These are phyloP conservation scores for Colletotrichum aenigma DNA, from an alignment of 2,329 filamentous ascomycete species.

Conservation along the genomic window DNA sequence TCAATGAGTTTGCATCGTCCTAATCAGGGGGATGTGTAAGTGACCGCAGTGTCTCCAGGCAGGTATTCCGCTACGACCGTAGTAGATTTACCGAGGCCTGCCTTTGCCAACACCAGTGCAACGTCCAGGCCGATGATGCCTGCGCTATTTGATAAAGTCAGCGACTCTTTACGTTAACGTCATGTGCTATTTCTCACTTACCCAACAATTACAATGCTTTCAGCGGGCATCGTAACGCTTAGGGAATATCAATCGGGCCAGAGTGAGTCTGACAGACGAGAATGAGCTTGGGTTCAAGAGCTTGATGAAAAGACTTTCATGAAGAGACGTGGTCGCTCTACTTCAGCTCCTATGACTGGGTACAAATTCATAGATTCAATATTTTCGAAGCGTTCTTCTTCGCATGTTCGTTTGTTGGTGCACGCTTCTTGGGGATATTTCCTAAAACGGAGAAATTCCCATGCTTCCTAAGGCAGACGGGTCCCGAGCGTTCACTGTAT, in stretches of 20 bases:
- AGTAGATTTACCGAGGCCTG: constrained; percentile 33
- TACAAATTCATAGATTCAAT: neutral
- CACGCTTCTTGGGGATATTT: neutral
- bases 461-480: neutral
- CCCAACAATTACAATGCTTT: constrained; percentile 27
- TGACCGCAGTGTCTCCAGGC: constrained; percentile 40
- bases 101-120: constrained; percentile 37
- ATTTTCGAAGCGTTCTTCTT: neutral
- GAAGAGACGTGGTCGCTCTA: neutral
- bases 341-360: neutral
- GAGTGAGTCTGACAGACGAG: neutral
- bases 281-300: neutral
- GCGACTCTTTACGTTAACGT: neutral
- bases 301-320: accelerated
- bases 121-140: constrained; percentile 45
- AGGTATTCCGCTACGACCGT: constrained; percentile 44
- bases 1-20: neutral
- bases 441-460: neutral
- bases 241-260: neutral
- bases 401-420: neutral
- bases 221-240: neutral
- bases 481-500: neutral
- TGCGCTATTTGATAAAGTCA: constrained; percentile 26
- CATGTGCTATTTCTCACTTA: neutral
- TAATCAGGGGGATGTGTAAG: constrained; percentile 47